phyloP scores from a whole-genome alignment of 2,329 filamentous ascomycete genomes.

The Nigrospora oryzae region DNA sequence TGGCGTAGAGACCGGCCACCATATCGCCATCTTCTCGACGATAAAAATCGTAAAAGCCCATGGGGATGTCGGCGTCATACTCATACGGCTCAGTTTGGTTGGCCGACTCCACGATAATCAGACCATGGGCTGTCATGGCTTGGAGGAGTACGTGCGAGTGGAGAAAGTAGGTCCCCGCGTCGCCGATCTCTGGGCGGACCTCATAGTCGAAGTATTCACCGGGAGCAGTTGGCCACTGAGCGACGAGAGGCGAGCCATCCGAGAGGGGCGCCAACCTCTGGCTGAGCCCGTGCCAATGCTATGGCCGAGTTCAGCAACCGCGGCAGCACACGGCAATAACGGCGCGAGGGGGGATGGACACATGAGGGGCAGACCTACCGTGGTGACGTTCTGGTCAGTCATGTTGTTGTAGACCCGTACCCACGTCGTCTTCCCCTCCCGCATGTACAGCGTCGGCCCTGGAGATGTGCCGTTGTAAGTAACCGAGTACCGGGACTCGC shows the following conservation, averaged over 20 bases:
- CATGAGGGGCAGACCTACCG: conserved; percentile 26
- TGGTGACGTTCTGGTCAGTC: conserved; percentile 40
- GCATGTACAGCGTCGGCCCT: conserved; percentile 38
- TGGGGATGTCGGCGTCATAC: conserved; percentile 53
- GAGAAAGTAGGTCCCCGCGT: conserved; percentile 59
- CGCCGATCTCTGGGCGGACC: conserved; percentile 38
- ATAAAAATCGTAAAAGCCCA: conserved; percentile 51
- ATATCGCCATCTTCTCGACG: conserved; percentile 42
- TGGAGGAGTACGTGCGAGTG: conserved; percentile 61
- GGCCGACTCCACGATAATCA: conserved; percentile 48
- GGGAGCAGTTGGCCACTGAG: conserved; percentile 58
- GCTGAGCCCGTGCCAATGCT: conserved; percentile 63
- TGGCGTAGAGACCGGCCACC: conserved; percentile 35
- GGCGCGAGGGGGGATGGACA: no score
- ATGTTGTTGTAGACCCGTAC: conserved; percentile 52
- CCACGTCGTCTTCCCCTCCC: conserved; percentile 42
- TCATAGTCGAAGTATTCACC: conserved; percentile 61
- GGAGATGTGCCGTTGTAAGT: conserved; percentile 45
- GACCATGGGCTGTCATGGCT: conserved; percentile 46
- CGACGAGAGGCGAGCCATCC: conserved; percentile 51
- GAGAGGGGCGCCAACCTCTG: conserved; percentile 53
- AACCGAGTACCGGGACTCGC: conserved; percentile 34
- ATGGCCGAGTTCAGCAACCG: neutral
- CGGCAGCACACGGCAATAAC: neutral
- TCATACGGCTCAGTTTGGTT: conserved; percentile 37